Conservation (phyloP, 139 green algal species). For the Trebouxia sp. region DNA sequence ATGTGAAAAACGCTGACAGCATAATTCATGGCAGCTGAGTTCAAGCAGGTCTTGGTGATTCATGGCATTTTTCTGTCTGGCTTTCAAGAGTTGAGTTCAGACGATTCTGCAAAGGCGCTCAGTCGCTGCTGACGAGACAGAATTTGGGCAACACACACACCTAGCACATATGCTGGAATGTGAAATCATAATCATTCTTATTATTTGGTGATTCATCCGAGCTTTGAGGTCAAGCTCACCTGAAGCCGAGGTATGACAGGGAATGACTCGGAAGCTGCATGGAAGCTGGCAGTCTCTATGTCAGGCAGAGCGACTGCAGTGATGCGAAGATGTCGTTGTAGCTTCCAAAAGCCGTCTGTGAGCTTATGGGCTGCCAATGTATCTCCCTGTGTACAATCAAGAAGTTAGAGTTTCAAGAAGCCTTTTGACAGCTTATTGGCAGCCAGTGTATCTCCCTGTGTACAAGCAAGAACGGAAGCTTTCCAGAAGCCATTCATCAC, state of each 20-base stretch:
- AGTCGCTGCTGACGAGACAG: no score
- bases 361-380: background rate
- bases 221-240: no score
- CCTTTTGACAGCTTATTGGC: background rate
- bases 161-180: no score
- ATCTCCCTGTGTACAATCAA: background rate
- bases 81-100: no score
- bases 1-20: no score
- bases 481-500: background rate
- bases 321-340: constrained; percentile 3
- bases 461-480: background rate
- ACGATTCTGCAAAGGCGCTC: no score
- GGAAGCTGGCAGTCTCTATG: background rate
- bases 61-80: no score
- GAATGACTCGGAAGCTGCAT: constrained; percentile 2
- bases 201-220: no score
- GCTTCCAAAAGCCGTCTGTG: background rate
- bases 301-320: background rate
- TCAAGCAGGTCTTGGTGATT: no score
- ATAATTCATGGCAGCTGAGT: no score
- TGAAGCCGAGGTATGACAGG: constrained; percentile 1
- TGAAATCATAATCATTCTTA: no score
- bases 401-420: background rate
- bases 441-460: background rate
- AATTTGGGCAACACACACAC: no score